Conservation (phyloP, 2,329 filamentous ascomycete genomes). For the Hymenoscyphus fraxineus region DNA sequence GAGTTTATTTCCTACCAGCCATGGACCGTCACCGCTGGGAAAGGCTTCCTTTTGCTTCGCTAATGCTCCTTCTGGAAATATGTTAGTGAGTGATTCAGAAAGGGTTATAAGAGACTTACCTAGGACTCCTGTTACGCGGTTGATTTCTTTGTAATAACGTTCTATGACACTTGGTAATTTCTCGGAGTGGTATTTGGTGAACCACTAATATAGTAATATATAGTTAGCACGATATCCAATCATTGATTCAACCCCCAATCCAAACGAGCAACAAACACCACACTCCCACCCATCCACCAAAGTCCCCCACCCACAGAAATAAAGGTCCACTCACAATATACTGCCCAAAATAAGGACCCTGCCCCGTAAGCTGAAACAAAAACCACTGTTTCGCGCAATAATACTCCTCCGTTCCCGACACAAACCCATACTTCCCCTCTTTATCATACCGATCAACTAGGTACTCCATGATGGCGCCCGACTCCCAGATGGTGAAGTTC, state of each 20-base stretch:
- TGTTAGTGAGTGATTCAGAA: not conserved
- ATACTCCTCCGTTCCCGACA: not conserved
- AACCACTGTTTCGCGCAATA: conserved; percentile 11
- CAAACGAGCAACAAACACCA: no score
- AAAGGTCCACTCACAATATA: no score
- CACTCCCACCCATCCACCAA: no score
- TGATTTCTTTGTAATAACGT: conserved; percentile 4
- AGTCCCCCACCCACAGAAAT: no score
- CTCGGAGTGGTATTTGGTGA: conserved; percentile 6
- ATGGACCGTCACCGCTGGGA: conserved; percentile 5
- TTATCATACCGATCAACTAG: conserved; percentile 6
- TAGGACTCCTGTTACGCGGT: conserved; percentile 6
- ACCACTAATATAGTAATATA: not conserved
- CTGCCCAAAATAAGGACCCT: conserved; percentile 10
- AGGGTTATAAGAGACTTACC: not conserved
- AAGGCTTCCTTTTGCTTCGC: not conserved
- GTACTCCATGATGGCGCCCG: conserved; percentile 10
- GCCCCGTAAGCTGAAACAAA: conserved; percentile 6
- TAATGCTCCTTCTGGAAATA: not conserved
- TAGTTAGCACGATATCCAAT: no score
- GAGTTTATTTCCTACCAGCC: conserved; percentile 9
- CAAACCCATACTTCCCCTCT: conserved; percentile 2
- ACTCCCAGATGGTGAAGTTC: conserved; percentile 10
- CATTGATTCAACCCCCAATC: no score
- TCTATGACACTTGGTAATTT: not conserved